phyloP scores from a whole-genome alignment of 1,284 basidiomycete species.

The Xerocomus cyaneibrunnescens region DNA sequence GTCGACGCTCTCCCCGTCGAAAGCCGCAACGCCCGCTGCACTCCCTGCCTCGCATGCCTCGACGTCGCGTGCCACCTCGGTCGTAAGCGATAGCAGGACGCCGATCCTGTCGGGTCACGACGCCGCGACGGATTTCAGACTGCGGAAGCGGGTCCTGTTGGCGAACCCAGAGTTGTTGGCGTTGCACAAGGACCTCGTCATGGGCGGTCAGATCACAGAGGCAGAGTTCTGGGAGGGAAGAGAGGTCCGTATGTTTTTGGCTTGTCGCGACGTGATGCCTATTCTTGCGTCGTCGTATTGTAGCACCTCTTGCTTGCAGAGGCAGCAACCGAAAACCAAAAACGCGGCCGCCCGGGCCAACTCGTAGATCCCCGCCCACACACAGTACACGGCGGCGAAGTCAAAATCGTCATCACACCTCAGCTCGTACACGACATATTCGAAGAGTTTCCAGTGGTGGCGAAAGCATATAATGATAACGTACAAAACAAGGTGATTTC shows the following conservation, averaged over 20 bases:
- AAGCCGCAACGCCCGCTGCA: constrained; percentile 29
- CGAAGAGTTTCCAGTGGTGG: constrained; percentile 95
- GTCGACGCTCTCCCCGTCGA: constrained; percentile 28
- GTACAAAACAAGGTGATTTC: constrained; percentile 75
- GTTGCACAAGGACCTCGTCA: constrained; percentile 85
- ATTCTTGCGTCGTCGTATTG: too few relatives aligned
- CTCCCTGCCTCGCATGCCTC: constrained; percentile 37
- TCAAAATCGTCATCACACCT: constrained; percentile 90
- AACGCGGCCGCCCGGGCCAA: constrained; percentile 80
- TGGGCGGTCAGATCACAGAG: constrained; percentile 83
- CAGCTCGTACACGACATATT: constrained; percentile 95
- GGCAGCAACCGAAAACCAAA: constrained; percentile 71
- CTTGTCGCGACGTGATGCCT: not conserved
- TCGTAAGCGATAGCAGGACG: constrained; percentile 54
- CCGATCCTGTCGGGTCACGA: constrained; percentile 59
- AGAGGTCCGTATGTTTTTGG: constrained; percentile 56
- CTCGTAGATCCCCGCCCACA: constrained; percentile 90
- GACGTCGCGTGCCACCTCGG: constrained; percentile 59
- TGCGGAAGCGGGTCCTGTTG: constrained; percentile 79
- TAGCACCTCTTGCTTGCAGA: constrained; percentile 72
- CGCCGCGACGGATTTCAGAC: constrained; percentile 61
- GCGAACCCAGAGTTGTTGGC: constrained; percentile 72
- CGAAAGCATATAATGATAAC: constrained; percentile 89
- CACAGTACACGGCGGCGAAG: constrained; percentile 73
- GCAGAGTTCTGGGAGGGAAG: constrained; percentile 95